Evolutionary conservation across 768 basidiomycete species (phyloP).

Genomic region (Tephrocybe sp.): DNA sequence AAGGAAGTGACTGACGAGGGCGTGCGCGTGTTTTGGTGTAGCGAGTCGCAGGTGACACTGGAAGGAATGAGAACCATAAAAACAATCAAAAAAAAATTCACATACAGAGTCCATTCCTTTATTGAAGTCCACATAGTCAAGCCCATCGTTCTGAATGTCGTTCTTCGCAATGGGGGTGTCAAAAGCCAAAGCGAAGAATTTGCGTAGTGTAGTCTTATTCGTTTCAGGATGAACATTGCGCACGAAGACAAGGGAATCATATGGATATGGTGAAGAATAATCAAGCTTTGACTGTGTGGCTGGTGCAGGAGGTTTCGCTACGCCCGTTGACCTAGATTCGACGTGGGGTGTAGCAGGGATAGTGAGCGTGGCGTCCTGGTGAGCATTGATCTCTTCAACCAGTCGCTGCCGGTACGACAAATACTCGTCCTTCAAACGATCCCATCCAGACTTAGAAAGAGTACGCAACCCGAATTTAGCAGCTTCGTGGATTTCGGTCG

Average conservation of each 20-base stretch:
- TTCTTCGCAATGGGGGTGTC: not conserved
- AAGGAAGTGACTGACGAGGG: conserved; percentile 45
- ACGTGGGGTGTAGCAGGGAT: not conserved
- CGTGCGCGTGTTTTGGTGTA: conserved; percentile 42
- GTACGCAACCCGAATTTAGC: conserved; percentile 57
- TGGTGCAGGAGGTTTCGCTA: not conserved
- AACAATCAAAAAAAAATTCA: conserved; percentile 7
- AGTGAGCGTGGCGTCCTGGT: conserved; percentile 20
- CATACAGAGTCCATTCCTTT: conserved; percentile 75
- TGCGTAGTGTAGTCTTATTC: conserved; percentile 76
- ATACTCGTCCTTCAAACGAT: conserved; percentile 65
- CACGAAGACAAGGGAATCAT: conserved; percentile 65
- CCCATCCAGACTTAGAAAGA: conserved; percentile 60
- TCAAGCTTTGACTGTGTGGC: conserved; percentile 13
- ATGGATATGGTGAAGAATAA: conserved; percentile 48
- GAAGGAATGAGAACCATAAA: not conserved
- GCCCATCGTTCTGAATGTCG: conserved; percentile 25
- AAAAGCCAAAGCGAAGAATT: conserved; percentile 50
- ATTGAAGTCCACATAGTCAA: conserved; percentile 80
- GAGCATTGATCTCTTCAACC: conserved; percentile 42
- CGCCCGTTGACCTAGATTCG: conserved; percentile 3
- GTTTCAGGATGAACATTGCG: conserved; percentile 71
- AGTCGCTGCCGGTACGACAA: conserved; percentile 56
- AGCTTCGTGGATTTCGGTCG: conserved; percentile 36
- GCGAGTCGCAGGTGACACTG: conserved; percentile 76